Conservation (phyloP, 2,329 filamentous ascomycete species). For the Fonsecaea nubica region DNA sequence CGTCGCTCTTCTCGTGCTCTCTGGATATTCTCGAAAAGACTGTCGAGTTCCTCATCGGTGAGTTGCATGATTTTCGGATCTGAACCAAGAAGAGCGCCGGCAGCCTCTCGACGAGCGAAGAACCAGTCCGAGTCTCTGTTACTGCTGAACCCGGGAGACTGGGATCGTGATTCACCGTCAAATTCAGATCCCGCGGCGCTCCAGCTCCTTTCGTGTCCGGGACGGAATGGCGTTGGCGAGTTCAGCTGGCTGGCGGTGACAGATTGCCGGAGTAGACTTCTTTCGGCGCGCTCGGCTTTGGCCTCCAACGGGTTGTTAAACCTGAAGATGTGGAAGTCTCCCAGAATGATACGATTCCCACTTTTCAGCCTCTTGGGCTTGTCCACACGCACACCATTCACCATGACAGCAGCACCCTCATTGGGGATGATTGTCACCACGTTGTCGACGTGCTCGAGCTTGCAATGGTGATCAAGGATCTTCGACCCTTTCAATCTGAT, state of each 20-base stretch:
- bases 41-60: constrained; percentile 92
- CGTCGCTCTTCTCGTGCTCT: constrained; percentile 84
- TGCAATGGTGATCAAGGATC: constrained; percentile 90
- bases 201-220: constrained; percentile 76
- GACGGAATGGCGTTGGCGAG: constrained; percentile 64
- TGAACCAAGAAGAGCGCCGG: constrained; percentile 82
- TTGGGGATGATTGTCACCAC: constrained; percentile 88
- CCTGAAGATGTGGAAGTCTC: constrained; percentile 97
- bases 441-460: constrained; percentile 91
- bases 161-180: constrained; percentile 72
- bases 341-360: constrained; percentile 91
- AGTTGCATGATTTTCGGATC: constrained; percentile 91
- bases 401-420: constrained; percentile 96
- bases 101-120: constrained; percentile 90
- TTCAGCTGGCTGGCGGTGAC: constrained; percentile 68
- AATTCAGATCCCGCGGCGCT: constrained; percentile 81
- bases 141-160: constrained; percentile 76
- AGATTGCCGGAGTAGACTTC: constrained; percentile 83
- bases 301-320: constrained; percentile 99
- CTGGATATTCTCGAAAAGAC: constrained; percentile 92
- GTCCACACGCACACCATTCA: constrained; percentile 89
- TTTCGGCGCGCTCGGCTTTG: constrained; percentile 83
- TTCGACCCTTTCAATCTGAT: constrained; percentile 93
- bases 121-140: constrained; percentile 89
- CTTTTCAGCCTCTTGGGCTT: constrained; percentile 86